Percentiles rank a stretch among this genome's conserved stretches.
Evolutionary conservation across 768 basidiomycete species (phyloP).

Genomic region (Daedaleopsis nitida): DNA sequence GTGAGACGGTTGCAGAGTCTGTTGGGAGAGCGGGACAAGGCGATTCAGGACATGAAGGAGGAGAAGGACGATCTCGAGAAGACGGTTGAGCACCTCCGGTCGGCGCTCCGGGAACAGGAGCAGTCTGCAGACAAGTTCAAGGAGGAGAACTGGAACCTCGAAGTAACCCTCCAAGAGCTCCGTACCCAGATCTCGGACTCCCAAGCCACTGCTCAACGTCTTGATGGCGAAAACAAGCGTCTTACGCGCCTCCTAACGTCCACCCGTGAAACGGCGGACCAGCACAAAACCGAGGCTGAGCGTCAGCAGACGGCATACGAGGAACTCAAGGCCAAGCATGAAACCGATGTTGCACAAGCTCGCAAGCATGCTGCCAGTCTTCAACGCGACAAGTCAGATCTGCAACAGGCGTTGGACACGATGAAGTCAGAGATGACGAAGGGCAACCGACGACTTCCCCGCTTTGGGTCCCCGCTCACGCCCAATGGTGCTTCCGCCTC

Average conservation of each 20-base stretch:
- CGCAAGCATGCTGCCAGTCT: constrained; percentile 86
- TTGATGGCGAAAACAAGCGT: constrained; percentile 84
- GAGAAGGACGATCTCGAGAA: constrained; percentile 89
- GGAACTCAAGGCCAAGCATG: constrained; percentile 87
- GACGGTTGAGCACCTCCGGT: constrained; percentile 71
- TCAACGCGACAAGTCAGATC: constrained; percentile 89
- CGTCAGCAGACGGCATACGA: constrained; percentile 62
- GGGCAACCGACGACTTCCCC: constrained; percentile 59
- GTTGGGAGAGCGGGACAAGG: constrained; percentile 90
- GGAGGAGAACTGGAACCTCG: constrained; percentile 99
- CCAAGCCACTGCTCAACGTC: constrained; percentile 63
- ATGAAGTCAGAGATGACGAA: constrained; percentile 73
- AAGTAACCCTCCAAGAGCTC: constrained; percentile 89
- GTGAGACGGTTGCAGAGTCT: constrained; percentile 90
- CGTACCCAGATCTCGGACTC: constrained; percentile 68
- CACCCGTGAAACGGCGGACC: constrained; percentile 75
- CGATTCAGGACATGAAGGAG: constrained; percentile 87
- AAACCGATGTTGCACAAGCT: constrained; percentile 92
- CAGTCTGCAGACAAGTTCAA: constrained; percentile 84
- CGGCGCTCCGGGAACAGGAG: constrained; percentile 79
- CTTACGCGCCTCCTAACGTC: constrained; percentile 72
- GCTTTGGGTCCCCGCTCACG: constrained; percentile 74
- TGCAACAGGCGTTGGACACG: constrained; percentile 78
- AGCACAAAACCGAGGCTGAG: constrained; percentile 85
- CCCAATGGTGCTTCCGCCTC: constrained; percentile 48